Conservation (phyloP, 2,329 filamentous ascomycete species). For the Arachnomyces sp. region DNA sequence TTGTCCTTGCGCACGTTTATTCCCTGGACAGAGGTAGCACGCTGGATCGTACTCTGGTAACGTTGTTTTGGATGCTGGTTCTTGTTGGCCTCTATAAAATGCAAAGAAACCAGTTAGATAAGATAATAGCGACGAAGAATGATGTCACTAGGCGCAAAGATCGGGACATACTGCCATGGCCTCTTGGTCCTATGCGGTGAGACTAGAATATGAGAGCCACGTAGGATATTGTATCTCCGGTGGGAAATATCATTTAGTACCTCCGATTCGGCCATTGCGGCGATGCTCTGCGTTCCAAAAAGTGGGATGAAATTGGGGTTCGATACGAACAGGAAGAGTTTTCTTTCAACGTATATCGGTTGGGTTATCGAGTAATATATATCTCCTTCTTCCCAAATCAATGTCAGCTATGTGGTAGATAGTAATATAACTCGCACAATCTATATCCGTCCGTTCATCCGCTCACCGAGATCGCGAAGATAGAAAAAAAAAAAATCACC, state of each 20-base stretch:
- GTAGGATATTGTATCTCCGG: slow-evolving; percentile 83
- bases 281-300: neutral
- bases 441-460: too few relatives aligned
- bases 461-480: too few relatives aligned
- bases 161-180: slow-evolving; percentile 79
- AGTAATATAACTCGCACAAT: neutral
- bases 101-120: neutral
- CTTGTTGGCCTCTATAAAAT: slow-evolving; percentile 63
- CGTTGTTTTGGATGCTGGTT: slow-evolving; percentile 58
- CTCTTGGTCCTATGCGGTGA: slow-evolving; percentile 94
- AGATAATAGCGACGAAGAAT: neutral
- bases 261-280: slow-evolving; percentile 56
- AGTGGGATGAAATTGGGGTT: neutral
- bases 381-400: too few relatives aligned
- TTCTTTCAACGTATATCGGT: neutral
- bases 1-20: slow-evolving; percentile 80
- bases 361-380: too few relatives aligned
- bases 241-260: slow-evolving; percentile 95
- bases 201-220: slow-evolving; percentile 85
- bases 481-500: too few relatives aligned
- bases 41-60: slow-evolving; percentile 78
- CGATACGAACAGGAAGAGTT: neutral
- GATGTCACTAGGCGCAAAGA: neutral
- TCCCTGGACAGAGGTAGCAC: slow-evolving; percentile 93
- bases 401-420: too few relatives aligned